Evolutionary conservation across 1,284 basidiomycete genomes (phyloP).

Genomic region (Moniliella sp.): DNA sequence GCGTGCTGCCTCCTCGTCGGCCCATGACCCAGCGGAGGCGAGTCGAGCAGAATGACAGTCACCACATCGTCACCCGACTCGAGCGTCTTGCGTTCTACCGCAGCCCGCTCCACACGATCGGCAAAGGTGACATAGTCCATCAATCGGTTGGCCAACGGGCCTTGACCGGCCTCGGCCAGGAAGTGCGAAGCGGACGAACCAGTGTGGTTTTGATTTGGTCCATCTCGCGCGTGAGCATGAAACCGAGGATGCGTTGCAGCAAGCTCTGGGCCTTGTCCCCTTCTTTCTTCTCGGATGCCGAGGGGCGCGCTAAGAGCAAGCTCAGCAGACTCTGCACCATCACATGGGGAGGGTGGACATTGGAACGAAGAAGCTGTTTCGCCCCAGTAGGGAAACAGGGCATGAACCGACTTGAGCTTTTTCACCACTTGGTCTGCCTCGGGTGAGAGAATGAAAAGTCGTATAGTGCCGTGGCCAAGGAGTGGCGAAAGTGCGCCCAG

Average conservation of each 20-base stretch:
- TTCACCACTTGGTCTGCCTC: too few relatives aligned
- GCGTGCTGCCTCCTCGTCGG: too few relatives aligned
- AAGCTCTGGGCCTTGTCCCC: slow-evolving; percentile 27
- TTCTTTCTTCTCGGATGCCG: too few relatives aligned
- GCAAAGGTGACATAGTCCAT: slow-evolving; percentile 25
- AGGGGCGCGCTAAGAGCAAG: slow-evolving; percentile 22
- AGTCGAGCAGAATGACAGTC: slow-evolving; percentile 18
- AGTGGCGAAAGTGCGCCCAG: not conserved
- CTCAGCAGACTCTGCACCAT: slow-evolving; percentile 26
- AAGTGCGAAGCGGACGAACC: slow-evolving; percentile 17
- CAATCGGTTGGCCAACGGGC: slow-evolving; percentile 16
- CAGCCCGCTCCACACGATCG: slow-evolving; percentile 13
- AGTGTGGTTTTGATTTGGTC: slow-evolving; percentile 19
- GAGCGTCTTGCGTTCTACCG: slow-evolving; percentile 8
- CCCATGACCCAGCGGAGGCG: too few relatives aligned
- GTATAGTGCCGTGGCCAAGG: not conserved
- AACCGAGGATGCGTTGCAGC: slow-evolving; percentile 23
- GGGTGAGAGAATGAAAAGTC: slow-evolving; percentile 1
- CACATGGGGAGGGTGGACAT: slow-evolving; percentile 25
- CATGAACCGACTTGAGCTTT: not conserved
- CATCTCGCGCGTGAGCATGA: slow-evolving; percentile 15
- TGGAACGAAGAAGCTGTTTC: slow-evolving; percentile 25
- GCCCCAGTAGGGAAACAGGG: slow-evolving; percentile 28
- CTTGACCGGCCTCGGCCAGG: slow-evolving; percentile 22
- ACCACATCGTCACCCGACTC: slow-evolving; percentile 20